phyloP scores from a whole-genome alignment of 2,329 filamentous ascomycete species.

The Trichoderma lentiforme region DNA sequence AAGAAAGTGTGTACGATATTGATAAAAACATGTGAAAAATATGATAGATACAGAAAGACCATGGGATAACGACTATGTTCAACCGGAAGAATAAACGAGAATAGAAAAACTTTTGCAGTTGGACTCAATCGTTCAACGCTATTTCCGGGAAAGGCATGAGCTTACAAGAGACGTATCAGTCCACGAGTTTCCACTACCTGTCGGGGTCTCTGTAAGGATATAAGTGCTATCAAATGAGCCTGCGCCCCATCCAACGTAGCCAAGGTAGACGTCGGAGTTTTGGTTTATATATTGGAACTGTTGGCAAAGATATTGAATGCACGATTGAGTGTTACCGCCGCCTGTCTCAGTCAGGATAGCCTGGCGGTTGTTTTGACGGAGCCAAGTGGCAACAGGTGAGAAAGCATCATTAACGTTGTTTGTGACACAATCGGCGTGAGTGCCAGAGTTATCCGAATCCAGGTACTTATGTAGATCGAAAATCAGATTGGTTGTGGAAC shows the following conservation, averaged over 20 bases:
- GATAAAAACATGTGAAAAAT: not conserved
- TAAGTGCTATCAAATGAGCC: conserved; percentile 11
- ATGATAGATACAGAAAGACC: not conserved
- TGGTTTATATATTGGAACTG: conserved; percentile 1
- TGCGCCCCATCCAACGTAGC: not conserved
- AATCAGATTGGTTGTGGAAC: conserved; percentile 48
- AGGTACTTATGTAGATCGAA: conserved; percentile 59
- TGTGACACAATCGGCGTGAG: conserved; percentile 45
- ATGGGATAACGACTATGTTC: not conserved
- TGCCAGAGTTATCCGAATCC: conserved; percentile 52
- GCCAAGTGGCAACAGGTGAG: conserved; percentile 40
- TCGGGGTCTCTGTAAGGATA: not conserved
- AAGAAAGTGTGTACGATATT: not conserved
- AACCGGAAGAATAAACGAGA: not conserved
- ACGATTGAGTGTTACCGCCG: not conserved
- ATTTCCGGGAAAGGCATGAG: not conserved
- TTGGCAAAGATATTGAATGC: not conserved
- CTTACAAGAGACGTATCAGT: not conserved
- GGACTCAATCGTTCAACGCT: not conserved
- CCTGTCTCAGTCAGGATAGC: conserved; percentile 10
- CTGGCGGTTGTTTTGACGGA: conserved; percentile 11
- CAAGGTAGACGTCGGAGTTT: conserved; percentile 10
- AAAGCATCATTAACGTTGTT: conserved; percentile 46
- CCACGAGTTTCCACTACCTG: not conserved
- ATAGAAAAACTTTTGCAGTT: not conserved